Percentiles rank a stretch among this genome's conserved stretches.
Evolutionary conservation across 176 grass and related monocot species (phyloP).

Genomic region (Triticum monococcum): DNA sequence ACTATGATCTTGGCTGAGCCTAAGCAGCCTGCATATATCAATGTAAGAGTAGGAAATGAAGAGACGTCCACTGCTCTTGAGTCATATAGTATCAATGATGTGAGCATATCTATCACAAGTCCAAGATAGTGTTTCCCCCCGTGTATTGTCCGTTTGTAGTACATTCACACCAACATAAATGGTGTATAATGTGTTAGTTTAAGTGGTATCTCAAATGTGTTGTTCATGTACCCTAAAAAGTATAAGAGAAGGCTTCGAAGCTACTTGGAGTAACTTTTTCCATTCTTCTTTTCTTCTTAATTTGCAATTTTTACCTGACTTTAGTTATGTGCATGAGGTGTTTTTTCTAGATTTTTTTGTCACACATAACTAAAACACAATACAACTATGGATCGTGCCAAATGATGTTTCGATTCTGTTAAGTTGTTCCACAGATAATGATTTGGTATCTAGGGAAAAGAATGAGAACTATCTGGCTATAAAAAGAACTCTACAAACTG

Average conservation of each 20-base stretch:
- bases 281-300: too few relatives aligned
- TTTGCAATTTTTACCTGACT: too few relatives aligned
- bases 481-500: not conserved
- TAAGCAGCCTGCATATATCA: slow-evolving; percentile 8
- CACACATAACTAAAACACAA: not conserved
- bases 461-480: too few relatives aligned
- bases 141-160: too few relatives aligned
- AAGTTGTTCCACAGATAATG: not conserved
- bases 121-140: not conserved
- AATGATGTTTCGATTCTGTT: not conserved
- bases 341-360: too few relatives aligned
- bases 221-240: too few relatives aligned
- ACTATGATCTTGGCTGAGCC: slow-evolving; percentile 12
- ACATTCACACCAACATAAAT: too few relatives aligned
- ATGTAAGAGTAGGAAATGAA: slow-evolving; percentile 5
- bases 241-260: too few relatives aligned
- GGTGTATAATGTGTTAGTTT: too few relatives aligned
- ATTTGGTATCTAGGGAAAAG: not conserved
- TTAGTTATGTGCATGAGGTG: too few relatives aligned
- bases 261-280: too few relatives aligned
- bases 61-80: not conserved
- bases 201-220: too few relatives aligned
- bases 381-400: not conserved
- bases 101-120: not conserved
- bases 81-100: not conserved